Evolutionary conservation across 805 yeast species (phyloP).

Genomic region (Ogataea methanolica): DNA sequence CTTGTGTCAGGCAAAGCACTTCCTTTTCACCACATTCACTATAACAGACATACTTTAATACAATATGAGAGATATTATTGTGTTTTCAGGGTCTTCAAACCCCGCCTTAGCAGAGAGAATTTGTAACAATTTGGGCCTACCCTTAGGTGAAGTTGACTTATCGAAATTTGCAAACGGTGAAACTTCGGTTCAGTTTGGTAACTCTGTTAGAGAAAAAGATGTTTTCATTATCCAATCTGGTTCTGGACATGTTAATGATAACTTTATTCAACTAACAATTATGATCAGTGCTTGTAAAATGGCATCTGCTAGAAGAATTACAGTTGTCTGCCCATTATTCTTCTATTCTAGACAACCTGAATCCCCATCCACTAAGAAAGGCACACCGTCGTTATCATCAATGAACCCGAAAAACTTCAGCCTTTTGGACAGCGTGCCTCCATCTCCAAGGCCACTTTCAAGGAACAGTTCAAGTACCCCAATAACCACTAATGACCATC

Average conservation of each 20-base stretch:
- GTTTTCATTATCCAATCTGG: conserved; percentile 88
- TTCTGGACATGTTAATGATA: conserved; percentile 84
- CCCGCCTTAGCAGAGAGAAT: conserved; percentile 71
- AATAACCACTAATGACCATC: conserved; percentile 3
- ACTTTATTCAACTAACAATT: conserved; percentile 74
- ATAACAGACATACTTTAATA: no score
- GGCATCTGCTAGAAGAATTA: conserved; percentile 83
- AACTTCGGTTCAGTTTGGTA: conserved; percentile 78
- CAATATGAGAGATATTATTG: conserved; percentile 74
- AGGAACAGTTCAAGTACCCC: conserved; percentile 14
- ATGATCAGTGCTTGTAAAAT: conserved; percentile 90
- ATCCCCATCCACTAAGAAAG: conserved; percentile 73
- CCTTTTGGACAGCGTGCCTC: conserved; percentile 39
- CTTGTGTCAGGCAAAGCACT: no score
- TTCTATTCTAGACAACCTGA: conserved; percentile 97
- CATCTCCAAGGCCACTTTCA: conserved; percentile 40
- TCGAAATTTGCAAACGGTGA: conserved; percentile 87
- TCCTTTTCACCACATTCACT: no score
- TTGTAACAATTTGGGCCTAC: conserved; percentile 72
- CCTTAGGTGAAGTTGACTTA: conserved; percentile 60
- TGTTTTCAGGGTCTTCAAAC: conserved; percentile 89
- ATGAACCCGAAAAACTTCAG: conserved; percentile 8
- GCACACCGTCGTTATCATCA: conserved; percentile 55
- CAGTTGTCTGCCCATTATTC: conserved; percentile 88
- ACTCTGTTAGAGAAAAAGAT: conserved; percentile 93